Evolutionary conservation across 805 yeast genomes (phyloP).

Genomic region (Saccharomycopsis fibuligera): DNA sequence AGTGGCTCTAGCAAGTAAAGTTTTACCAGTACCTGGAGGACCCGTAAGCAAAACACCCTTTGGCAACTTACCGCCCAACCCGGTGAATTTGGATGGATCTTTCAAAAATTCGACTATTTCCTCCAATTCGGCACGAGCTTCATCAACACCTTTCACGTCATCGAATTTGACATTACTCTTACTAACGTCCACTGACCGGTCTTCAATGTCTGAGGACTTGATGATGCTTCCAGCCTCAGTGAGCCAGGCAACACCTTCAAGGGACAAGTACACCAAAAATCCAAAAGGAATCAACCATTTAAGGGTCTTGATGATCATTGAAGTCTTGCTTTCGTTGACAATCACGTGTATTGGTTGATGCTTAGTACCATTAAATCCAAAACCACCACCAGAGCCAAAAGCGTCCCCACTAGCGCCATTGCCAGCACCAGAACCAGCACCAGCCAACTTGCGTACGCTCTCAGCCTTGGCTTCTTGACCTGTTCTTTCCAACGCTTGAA

Average conservation of each 20-base stretch:
- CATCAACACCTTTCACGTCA: constrained; percentile 97
- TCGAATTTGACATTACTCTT: constrained; percentile 81
- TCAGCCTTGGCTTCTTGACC: constrained; percentile 80
- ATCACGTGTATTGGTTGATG: constrained; percentile 91
- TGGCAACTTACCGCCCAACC: constrained; percentile 94
- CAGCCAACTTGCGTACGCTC: constrained; percentile 44
- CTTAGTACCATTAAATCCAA: constrained; percentile 51
- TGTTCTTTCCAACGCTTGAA: constrained; percentile 70
- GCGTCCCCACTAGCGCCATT: constrained; percentile 21
- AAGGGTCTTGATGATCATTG: constrained; percentile 77
- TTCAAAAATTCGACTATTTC: constrained; percentile 97
- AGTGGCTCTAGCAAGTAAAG: constrained; percentile 92
- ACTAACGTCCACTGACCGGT: constrained; percentile 75
- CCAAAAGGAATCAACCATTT: constrained; percentile 84
- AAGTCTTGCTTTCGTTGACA: constrained; percentile 76
- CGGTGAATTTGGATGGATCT: constrained; percentile 94
- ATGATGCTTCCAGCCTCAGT: constrained; percentile 68
- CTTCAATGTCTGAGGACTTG: constrained; percentile 64
- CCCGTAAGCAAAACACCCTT: constrained; percentile 96
- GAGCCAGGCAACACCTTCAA: constrained; percentile 69
- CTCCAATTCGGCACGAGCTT: constrained; percentile 94
- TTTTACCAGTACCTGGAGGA: constrained; percentile 99
- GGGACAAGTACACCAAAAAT: constrained; percentile 71
- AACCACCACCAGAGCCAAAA: constrained; percentile 21
- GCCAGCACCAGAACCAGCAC: constrained; percentile 27